Base-by-base conservation (phyloP, 768 basidiomycete species). In the Leccinum arenicola region DNA sequence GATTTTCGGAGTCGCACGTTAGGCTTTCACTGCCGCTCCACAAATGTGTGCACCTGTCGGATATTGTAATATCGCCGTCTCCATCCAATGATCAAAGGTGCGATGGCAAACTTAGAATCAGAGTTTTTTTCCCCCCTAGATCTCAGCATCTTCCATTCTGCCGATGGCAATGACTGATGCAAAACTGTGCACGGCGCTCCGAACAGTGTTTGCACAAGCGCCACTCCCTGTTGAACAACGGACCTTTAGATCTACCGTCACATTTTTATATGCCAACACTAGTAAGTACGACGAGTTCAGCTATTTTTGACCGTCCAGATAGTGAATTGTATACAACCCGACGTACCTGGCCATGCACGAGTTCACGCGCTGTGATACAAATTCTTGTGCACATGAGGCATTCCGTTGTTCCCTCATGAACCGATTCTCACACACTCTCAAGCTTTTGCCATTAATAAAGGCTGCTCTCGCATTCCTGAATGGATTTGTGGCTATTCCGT, bases 301-400 rank as follows among this genome's bases (percentile, higher is more conserved):
- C 35, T 47, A 23, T 11, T 19, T 23, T n/a, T 48, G 17, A 15
- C 21, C 3, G n/a, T 52, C 38, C 45, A 29, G 6, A 53, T 47
- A 11, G 21, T 50, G 21, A 2, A 36, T 31, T 51, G 33, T 43
- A 11, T 10, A 27, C 49, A 35, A 55, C 25, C 52, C 35, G 27
- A 52, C 29, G 15, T 31, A 25, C 47, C 48, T 48, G 43, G 14
- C 3, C 23, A 8, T 38, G 15, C 15, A 25, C 47, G 31, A 36
- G 17, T 58, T 56, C 66, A 51, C 55, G 55, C 63, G 52, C 57
- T 60, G 49, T 35, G 43, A 57, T 50, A 55, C 48, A 54, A 43
- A 40, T 56, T 9, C 12, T 31, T 25, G 38, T 43, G n/a, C 58
- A 62, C 56, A 54, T 55, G 64, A 54, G 51, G n/a, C 48, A 35